Evolutionary conservation across 257 asterid genomes (phyloP).

Genomic region (Jasminum sambac): DNA sequence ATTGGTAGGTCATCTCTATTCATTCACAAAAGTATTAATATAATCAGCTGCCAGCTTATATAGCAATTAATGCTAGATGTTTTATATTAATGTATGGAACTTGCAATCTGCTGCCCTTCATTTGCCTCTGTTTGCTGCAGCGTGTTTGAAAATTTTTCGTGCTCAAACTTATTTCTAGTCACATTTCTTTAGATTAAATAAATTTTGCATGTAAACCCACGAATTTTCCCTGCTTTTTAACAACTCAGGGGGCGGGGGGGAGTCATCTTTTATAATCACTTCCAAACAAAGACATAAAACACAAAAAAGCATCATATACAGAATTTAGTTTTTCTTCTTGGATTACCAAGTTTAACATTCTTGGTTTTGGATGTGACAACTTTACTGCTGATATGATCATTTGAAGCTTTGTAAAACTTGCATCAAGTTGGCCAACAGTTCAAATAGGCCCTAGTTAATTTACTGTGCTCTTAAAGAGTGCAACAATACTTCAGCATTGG

Average conservation of each 20-base stretch:
- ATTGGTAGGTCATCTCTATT: not conserved
- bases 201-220: too few relatives aligned
- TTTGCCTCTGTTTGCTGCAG: not conserved
- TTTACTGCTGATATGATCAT: not conserved
- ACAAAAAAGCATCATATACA: not conserved
- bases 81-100: not conserved
- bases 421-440: not conserved
- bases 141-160: too few relatives aligned
- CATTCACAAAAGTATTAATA: conserved; percentile 1
- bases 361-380: not conserved
- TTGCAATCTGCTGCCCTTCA: not conserved
- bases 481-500: not conserved
- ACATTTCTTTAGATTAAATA: too few relatives aligned
- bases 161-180: too few relatives aligned
- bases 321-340: not conserved
- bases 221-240: too few relatives aligned
- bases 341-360: not conserved
- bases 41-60: conserved; percentile 6
- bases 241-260: too few relatives aligned
- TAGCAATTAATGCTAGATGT: not conserved
- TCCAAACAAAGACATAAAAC: not conserved
- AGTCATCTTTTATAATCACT: too few relatives aligned
- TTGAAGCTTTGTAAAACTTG: not conserved
- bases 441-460: not conserved
- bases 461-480: not conserved